Conservation (phyloP, 176 grass and related monocot genomes). For the Carex myosuroides region DNA sequence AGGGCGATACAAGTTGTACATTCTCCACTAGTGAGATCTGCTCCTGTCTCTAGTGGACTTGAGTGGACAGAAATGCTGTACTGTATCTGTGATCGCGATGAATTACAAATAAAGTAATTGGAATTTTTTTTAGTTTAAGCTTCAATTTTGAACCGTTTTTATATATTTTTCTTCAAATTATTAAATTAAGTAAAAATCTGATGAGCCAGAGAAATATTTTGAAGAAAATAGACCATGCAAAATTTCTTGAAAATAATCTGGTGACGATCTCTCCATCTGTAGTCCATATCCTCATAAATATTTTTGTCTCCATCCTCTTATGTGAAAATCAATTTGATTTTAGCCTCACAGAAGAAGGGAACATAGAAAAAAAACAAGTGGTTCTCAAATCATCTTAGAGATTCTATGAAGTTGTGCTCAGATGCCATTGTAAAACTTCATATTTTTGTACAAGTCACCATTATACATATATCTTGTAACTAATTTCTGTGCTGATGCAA, state of each 20-base stretch:
- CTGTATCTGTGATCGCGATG: too few species aligned
- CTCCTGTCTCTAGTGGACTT: too few species aligned
- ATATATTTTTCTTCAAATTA: too few species aligned
- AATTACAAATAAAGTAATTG: too few species aligned
- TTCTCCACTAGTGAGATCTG: too few species aligned
- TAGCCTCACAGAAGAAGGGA: constrained; percentile 1
- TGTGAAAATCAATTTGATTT: constrained; percentile 6
- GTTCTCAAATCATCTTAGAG: not conserved
- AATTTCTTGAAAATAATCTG: not conserved
- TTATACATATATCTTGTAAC: not conserved
- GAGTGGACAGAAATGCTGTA: too few species aligned
- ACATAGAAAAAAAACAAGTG: not conserved
- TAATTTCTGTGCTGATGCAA: not conserved
- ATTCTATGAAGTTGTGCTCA: not conserved
- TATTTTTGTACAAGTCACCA: not conserved
- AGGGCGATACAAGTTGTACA: too few species aligned
- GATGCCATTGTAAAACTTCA: not conserved
- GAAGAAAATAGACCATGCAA: not conserved
- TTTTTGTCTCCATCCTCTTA: not conserved
- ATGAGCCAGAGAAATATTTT: not conserved
- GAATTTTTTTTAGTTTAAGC: too few species aligned
- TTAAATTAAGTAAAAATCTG: not conserved
- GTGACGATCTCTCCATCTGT: not conserved
- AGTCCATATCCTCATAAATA: not conserved
- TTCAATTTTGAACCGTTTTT: too few species aligned